These are phyloP conservation scores for Clohesyomyces aquaticus DNA, from an alignment of 495 filamentous ascomycete species.

Conservation along the genomic window DNA sequence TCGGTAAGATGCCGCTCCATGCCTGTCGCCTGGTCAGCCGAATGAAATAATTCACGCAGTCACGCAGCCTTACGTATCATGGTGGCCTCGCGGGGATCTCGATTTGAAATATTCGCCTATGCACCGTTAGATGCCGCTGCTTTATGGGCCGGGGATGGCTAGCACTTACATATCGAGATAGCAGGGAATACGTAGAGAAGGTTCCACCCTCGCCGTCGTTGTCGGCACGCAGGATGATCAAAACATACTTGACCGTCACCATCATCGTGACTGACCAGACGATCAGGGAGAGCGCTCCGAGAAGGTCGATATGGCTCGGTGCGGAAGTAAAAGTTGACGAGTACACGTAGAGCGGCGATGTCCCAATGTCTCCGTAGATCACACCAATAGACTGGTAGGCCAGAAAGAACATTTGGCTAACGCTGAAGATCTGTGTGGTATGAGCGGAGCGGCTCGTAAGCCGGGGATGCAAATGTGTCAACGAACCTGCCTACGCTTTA, in stretches of 20 bases:
- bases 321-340: constrained; percentile 67
- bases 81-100: constrained; percentile 37
- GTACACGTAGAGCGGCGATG: constrained; percentile 72
- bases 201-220: constrained; percentile 80
- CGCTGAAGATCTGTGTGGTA: constrained; percentile 31
- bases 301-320: constrained; percentile 63
- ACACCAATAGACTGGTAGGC: constrained; percentile 72
- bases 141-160: no score
- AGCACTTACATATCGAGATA: constrained; percentile 68
- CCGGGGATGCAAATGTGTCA: neutral
- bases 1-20: constrained; percentile 63
- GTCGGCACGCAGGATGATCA: constrained; percentile 70
- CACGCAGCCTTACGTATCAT: constrained; percentile 36
- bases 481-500: constrained; percentile 40
- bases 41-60: neutral
- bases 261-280: constrained; percentile 75
- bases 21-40: neutral
- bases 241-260: constrained; percentile 73
- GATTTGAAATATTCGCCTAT: constrained; percentile 38
- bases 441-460: neutral
- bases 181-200: constrained; percentile 71
- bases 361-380: constrained; percentile 80
- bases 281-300: constrained; percentile 72
- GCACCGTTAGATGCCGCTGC: neutral
- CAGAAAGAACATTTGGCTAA: constrained; percentile 48